Base-by-base conservation (phyloP, 169 alveolate species). In the Eimeria brunetti region DNA sequence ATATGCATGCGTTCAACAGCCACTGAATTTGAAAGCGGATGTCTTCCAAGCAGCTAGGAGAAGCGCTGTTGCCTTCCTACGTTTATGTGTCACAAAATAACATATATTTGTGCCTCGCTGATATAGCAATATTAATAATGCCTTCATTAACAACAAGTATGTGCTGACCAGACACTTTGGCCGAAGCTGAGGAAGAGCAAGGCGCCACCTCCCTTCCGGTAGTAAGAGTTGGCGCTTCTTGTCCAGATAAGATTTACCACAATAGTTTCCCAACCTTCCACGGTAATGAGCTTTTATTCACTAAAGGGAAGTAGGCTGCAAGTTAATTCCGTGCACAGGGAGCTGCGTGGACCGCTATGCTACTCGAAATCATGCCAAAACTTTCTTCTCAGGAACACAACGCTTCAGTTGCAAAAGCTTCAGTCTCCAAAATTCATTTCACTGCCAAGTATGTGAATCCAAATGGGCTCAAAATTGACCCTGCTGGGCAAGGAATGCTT, bases 1-100 rank as follows among this genome's bases (percentile, higher is more conserved):
- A 73, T 53, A 73, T 73, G 83, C 83, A 73, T 73, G 83, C 83
- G 33, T n/a, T 73, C 56, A 38, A 16, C 46, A 11, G 81, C n/a
- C 53, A 20, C 16, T 73, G 12, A 73, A 73, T 30, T 38, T 16
- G 12, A 38, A 36, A 36, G 22, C 33, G 9, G 7, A 38, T 38
- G 33, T 16, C 30, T 73, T 73, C 22, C 7, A 38, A 18, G 53
- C 81, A 38, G n/a, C 56, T 14, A 9, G n/a, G 12, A 38, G 7
- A 12, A n/a, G 8, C 20, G 16, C 20, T 73, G 33, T 14, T 38
- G n/a, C 6, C 53, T 73, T 36, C 56, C 0, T 38, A 73, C 2
- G n/a, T 38, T 38, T 18, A 16, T 6, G 83, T 20, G 14, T 0
- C 33, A 38, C 53, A 36, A 71, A 71, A 20, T 18, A 7, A 36